Percentiles rank a stretch among this genome's conserved stretches.
Evolutionary conservation across 148 eudicot genomes (phyloP).

Genomic region (Nepenthes gracilis): DNA sequence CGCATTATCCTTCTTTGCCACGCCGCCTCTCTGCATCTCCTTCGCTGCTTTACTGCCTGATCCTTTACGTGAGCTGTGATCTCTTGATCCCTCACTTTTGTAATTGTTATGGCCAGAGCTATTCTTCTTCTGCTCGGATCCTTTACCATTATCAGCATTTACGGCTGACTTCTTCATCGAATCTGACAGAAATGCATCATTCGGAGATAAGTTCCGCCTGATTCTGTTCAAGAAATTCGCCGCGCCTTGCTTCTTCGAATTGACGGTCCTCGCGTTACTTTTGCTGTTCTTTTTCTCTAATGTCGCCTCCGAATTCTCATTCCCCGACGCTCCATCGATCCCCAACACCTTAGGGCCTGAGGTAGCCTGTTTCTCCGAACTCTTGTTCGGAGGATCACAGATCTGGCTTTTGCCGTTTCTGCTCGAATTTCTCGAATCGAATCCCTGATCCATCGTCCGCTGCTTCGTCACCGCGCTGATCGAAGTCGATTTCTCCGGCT

Average conservation of each 20-base stretch:
- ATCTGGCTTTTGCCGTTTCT: constrained; percentile 14
- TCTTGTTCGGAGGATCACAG: constrained; percentile 4
- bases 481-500: constrained; percentile 9
- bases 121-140: constrained; percentile 21
- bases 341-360: neutral
- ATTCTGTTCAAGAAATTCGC: constrained; percentile 21
- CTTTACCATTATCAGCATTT: constrained; percentile 7
- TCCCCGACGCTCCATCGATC: neutral
- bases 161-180: constrained; percentile 19
- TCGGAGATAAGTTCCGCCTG: constrained; percentile 16
- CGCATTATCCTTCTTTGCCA: constrained; percentile 12
- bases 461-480: constrained; percentile 34
- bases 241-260: constrained; percentile 23
- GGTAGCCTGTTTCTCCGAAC: neutral
- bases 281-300: constrained; percentile 17
- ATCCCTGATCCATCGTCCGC: constrained; percentile 29
- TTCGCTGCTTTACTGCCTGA: constrained; percentile 2
- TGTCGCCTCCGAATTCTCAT: constrained; percentile 13
- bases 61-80: constrained; percentile 8
- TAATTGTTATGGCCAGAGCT: constrained; percentile 11
- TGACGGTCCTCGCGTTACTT: constrained; percentile 7
- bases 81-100: constrained; percentile 22
- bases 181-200: constrained; percentile 16
- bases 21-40: constrained; percentile 15
- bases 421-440: constrained; percentile 21